Evolutionary conservation across 2,329 filamentous ascomycete genomes (phyloP), one percentile per base, ranked within the genome.

Genomic region (Fusarium avenaceum): DNA sequence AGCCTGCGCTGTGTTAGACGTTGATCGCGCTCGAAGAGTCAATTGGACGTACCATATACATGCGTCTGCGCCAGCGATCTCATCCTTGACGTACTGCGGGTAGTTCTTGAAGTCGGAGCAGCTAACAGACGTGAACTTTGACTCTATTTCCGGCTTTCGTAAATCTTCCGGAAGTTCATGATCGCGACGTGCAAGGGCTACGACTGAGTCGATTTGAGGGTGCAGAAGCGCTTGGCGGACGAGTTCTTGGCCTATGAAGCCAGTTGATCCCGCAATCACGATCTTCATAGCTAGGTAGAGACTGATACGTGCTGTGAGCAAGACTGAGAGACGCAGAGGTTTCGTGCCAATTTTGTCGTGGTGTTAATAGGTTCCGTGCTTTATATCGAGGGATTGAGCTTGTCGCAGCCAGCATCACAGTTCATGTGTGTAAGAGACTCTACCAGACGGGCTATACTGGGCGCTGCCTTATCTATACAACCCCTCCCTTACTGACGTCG

Each of bases 211-310:
- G 53, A 85, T 75, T 7, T 74, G 63, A 0, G 76, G 75, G 30
- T 72, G 71, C 6, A 63, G 69, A 7, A 84, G 71, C 22, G 79
- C 79, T 52, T 84, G 81, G 14, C 81, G 81, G 45, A 85, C 67
- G 26, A 85, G 60, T 53, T 84, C 82, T 35, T 69, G 76, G 38
- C 74, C 83, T 3, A 84, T 75, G 40, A 78, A 81, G 53, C 82
- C 82, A 0, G 78, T 82, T 6, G 80, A 78, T 3, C 82, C 82
- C 13, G 77, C 73, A 17, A 83, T 70, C 24, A 84, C 77, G 40
- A 84, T 71, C 62, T 83, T 84, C 81, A 84, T 84, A 2, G 4
- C 50, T 14, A 5, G 17, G 15, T 14, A 5, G 17, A 33, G 30
- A 4, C 13, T n/a, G 17, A 19, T 38, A 8, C 5, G 7, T 2